Conservation (phyloP, 352 stramenopile species). For the Stramenopiles sp. region DNA sequence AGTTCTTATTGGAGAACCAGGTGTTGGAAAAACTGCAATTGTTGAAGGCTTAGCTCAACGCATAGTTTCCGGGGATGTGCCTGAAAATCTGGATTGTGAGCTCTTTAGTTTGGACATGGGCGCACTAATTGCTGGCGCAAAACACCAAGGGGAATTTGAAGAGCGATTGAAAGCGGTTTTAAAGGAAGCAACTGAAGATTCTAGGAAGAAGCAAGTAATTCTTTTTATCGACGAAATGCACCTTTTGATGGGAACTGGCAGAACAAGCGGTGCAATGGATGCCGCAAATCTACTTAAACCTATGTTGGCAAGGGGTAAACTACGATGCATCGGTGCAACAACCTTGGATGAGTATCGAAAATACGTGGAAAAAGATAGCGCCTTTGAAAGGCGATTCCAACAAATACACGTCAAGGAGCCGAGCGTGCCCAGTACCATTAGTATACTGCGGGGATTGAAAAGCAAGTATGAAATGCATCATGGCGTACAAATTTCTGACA, state of each 20-base stretch:
- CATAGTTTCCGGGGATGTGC: slow-evolving; percentile 86
- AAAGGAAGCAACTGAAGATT: slow-evolving; percentile 64
- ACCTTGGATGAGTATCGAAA: slow-evolving; percentile 92
- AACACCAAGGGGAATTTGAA: slow-evolving; percentile 95
- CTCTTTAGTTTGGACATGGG: slow-evolving; percentile 87
- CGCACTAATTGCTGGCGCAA: slow-evolving; percentile 83
- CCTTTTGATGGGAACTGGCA: slow-evolving; percentile 78
- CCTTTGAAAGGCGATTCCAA: slow-evolving; percentile 92
- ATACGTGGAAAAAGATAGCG: slow-evolving; percentile 94
- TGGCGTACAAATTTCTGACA: slow-evolving; percentile 77
- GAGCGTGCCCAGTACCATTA: slow-evolving; percentile 75
- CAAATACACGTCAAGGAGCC: slow-evolving; percentile 81
- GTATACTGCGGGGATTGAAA: slow-evolving; percentile 82
- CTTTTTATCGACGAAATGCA: slow-evolving; percentile 98
- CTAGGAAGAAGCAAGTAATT: slow-evolving; percentile 76
- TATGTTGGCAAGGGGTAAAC: slow-evolving; percentile 78
- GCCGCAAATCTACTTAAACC: slow-evolving; percentile 94
- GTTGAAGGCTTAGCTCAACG: slow-evolving; percentile 85
- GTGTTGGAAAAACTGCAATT: slow-evolving; percentile 88
- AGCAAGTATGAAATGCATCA: slow-evolving; percentile 91
- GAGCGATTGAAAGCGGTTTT: slow-evolving; percentile 84
- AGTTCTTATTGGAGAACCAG: slow-evolving; percentile 79
- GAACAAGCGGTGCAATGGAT: slow-evolving; percentile 76
- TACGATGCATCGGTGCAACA: slow-evolving; percentile 90
- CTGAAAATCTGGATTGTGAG: slow-evolving; percentile 68